Percentiles rank a stretch among this genome's conserved stretches.
phyloP scores from a whole-genome alignment of 805 yeast genomes.

The Wickerhamomyces queroliae region DNA sequence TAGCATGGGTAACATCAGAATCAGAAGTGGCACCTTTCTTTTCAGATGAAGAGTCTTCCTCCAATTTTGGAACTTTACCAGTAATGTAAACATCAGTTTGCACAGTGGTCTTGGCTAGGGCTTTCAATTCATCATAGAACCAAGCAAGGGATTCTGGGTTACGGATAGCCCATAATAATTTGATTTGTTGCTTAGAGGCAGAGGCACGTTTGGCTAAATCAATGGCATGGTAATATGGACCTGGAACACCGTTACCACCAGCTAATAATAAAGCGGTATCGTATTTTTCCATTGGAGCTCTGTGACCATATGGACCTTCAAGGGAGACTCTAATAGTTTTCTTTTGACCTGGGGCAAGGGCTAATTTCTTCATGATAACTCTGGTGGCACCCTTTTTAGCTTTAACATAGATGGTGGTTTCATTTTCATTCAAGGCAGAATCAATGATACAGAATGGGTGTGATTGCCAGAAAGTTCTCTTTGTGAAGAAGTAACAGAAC shows the following conservation, averaged over 20 bases:
- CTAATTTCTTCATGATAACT: conserved; percentile 27
- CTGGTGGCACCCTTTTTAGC: conserved; percentile 53
- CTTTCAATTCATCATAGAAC: conserved; percentile 39
- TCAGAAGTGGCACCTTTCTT: conserved; percentile 4
- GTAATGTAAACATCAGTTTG: conserved; percentile 33
- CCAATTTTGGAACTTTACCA: conserved; percentile 20
- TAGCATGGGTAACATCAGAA: not conserved
- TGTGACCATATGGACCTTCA: conserved; percentile 61
- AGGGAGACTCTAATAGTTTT: conserved; percentile 32
- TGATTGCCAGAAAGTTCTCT: conserved; percentile 56
- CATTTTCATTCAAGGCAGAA: conserved; percentile 30
- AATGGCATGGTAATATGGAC: conserved; percentile 36
- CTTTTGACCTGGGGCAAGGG: conserved; percentile 22
- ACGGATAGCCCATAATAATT: conserved; percentile 61
- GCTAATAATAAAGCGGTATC: conserved; percentile 37
- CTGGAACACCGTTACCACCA: conserved; percentile 53
- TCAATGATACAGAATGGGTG: conserved; percentile 66
- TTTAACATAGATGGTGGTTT: conserved; percentile 39
- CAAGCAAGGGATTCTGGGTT: conserved; percentile 42
- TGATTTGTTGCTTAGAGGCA: conserved; percentile 27
- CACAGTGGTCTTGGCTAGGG: conserved; percentile 21
- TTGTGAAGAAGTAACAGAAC: conserved; percentile 50
- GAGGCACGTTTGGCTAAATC: conserved; percentile 20
- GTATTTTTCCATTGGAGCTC: conserved; percentile 32
- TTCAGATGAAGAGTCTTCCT: conserved; percentile 23